These are phyloP conservation scores for Solanum hybrid DNA, from an alignment of 305 asterid genomes.

Conservation along the genomic window DNA sequence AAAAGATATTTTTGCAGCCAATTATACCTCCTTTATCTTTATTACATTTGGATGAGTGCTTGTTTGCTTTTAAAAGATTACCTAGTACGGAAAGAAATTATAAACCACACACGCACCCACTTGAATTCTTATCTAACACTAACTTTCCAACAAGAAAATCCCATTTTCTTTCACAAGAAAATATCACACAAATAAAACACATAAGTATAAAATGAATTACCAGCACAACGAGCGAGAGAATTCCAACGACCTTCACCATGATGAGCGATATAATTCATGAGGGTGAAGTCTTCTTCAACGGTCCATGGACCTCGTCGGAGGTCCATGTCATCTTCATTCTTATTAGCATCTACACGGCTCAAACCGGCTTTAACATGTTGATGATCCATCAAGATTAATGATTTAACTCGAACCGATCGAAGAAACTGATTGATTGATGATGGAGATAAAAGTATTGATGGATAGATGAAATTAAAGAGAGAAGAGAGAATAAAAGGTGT, in stretches of 20 bases:
- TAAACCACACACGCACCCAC: neutral
- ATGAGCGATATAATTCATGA: constrained; percentile 70
- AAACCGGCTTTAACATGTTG: neutral
- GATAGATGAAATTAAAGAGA: neutral
- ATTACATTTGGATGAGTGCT: constrained; percentile 4
- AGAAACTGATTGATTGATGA: constrained; percentile 3
- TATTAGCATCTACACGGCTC: neutral
- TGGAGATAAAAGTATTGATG: neutral
- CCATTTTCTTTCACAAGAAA: neutral
- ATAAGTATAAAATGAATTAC: constrained; percentile 15
- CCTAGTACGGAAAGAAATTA: constrained; percentile 10
- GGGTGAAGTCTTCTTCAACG: constrained; percentile 72
- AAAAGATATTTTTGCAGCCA: neutral
- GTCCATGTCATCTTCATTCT: constrained; percentile 18
- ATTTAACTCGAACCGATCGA: neutral
- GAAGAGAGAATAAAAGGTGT: neutral
- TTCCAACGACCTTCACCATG: constrained; percentile 99
- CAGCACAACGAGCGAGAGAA: constrained; percentile 74
- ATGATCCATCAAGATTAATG: neutral
- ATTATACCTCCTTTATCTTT: neutral
- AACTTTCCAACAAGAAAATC: neutral
- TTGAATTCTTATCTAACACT: neutral
- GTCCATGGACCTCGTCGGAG: constrained; percentile 90
- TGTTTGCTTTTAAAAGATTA: neutral
- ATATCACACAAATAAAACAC: neutral